Evolutionary conservation across 805 yeast species (phyloP).

Genomic region (Jamesozyma jinghongensis): DNA sequence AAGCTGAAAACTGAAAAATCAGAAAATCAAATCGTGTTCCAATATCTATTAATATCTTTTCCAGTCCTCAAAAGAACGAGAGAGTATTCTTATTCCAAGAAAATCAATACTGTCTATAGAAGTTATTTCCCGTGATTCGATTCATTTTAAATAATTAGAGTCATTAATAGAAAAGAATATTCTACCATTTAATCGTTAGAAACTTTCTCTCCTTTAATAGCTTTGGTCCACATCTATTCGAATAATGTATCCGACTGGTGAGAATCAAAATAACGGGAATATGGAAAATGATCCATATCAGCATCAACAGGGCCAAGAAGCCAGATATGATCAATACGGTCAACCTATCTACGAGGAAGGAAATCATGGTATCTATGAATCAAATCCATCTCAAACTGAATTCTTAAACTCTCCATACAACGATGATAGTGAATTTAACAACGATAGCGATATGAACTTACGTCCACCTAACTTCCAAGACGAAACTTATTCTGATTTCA

Average conservation of each 20-base stretch:
- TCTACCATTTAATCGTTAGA: no score
- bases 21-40: no score
- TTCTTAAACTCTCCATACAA: constrained; percentile 1
- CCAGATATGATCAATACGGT: constrained; percentile 31
- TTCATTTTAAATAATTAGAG: no score
- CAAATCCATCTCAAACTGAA: not conserved
- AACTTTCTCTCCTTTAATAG: no score
- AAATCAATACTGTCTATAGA: no score
- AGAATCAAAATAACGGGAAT: constrained; percentile 11
- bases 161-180: no score
- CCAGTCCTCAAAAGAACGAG: no score
- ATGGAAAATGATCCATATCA: constrained; percentile 15
- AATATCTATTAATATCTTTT: no score
- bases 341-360: constrained; percentile 27
- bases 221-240: not conserved
- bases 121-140: no score
- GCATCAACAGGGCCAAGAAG: not conserved
- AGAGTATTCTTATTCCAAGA: no score
- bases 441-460: constrained; percentile 1
- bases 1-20: no score
- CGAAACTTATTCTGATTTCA: constrained; percentile 57
- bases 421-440: constrained; percentile 12
- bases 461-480: constrained; percentile 1
- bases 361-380: constrained; percentile 21
- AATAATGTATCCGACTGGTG: not conserved